These are phyloP conservation scores for Leishmania turanica DNA, from an alignment of 208 protist genomes.

Conservation along the genomic window DNA sequence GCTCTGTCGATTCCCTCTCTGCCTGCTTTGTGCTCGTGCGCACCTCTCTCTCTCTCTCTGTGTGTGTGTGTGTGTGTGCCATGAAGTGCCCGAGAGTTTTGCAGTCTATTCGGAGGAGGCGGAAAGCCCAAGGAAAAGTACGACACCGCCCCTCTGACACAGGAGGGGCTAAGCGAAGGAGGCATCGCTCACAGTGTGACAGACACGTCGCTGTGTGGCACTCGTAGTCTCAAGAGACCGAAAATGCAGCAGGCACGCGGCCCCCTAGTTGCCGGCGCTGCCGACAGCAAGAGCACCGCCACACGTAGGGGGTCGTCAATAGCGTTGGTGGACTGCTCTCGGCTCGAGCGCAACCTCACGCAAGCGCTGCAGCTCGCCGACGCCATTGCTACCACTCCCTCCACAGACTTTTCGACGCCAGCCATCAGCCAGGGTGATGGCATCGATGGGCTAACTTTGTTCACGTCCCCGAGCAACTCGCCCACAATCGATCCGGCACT, in stretches of 20 bases:
- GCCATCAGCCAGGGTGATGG: neutral
- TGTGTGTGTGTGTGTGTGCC: neutral
- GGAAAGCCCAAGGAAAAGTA: neutral
- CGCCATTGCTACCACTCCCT: neutral
- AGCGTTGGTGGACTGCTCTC: neutral
- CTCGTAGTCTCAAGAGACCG: neutral
- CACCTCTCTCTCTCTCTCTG: neutral
- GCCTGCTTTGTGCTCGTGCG: neutral
- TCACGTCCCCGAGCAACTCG: neutral
- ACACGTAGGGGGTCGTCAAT: neutral
- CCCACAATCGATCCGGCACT: neutral
- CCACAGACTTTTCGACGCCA: neutral
- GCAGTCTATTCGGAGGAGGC: neutral
- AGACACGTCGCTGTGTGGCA: neutral
- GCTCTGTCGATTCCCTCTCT: neutral
- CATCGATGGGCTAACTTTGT: neutral
- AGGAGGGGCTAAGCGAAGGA: neutral
- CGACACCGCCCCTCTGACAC: neutral
- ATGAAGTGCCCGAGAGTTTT: neutral
- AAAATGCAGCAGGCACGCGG: neutral
- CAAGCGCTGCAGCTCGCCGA: slow-evolving; percentile 5
- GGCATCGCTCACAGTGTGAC: neutral
- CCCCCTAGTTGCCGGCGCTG: too few relatives aligned
- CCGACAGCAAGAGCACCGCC: neutral
- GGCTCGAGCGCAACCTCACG: neutral